phyloP scores from a whole-genome alignment of 163 green algal species.

The Trebouxia gelatinosa region DNA sequence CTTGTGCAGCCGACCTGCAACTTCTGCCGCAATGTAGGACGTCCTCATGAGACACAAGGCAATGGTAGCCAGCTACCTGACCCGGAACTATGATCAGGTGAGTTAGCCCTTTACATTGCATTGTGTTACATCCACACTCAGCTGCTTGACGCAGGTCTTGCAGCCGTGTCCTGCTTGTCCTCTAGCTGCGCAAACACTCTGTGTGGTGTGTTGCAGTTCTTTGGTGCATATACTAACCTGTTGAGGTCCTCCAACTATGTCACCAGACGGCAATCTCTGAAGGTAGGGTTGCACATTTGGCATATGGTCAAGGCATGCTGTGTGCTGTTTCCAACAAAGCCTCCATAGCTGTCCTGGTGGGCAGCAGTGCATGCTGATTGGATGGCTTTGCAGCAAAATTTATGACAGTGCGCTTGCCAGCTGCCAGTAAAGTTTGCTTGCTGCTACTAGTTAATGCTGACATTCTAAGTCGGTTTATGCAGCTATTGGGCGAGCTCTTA shows the following conservation, averaged over 20 bases:
- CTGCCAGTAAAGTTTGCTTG: neutral
- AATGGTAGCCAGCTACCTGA: constrained; percentile 81
- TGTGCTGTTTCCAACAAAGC: too few species aligned
- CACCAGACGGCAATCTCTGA: constrained; percentile 77
- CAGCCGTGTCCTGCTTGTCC: neutral
- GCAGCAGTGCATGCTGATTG: neutral
- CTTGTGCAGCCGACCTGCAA: too few species aligned
- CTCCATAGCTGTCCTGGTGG: neutral
- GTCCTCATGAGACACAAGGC: constrained; percentile 88
- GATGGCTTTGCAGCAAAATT: neutral
- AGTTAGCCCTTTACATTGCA: neutral
- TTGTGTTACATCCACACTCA: neutral
- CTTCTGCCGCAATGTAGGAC: too few species aligned
- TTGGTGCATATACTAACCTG: constrained; percentile 71
- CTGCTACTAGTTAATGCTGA: neutral
- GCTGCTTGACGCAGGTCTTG: neutral
- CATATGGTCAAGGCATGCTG: neutral
- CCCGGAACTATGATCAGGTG: constrained; percentile 72
- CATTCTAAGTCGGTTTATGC: too few species aligned
- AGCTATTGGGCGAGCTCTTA: constrained; percentile 91
- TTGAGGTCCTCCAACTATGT: constrained; percentile 92
- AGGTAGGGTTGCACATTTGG: constrained; percentile 39
- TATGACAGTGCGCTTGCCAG: neutral
- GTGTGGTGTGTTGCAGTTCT: constrained; percentile 61
- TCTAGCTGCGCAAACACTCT: neutral